Evolutionary conservation across 306 rosid species (phyloP), one percentile per base, ranked within the genome.

Genomic region (Lithocarpus polystachyus): DNA sequence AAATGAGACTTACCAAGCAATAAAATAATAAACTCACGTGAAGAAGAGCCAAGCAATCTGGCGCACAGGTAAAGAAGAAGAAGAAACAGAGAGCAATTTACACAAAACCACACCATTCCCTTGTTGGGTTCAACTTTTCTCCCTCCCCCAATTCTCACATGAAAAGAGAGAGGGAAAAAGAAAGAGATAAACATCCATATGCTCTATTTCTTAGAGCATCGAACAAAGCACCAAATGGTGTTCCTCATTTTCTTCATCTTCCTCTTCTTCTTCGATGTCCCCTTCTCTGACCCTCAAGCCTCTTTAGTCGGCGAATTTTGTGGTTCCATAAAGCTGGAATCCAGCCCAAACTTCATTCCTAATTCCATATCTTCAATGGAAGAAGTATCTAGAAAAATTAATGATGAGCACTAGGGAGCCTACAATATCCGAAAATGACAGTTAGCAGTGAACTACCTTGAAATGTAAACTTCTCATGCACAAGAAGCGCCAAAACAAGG

Each of bases 391-490:
- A 24, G 33, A 11, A 53, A 76, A 29, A 71, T 92, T 9, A 56
- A 77, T 17, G 76, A 61, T 0, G 48, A 18, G 0, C 76, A 78
- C 0, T 88, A 87, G 84, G 91, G 80, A 31, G 75, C 81, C 5
- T n/a, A 33, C 43, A 67, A 22, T 9, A 37, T 20, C 56, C 0
- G 9, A 61, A 75, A 23, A 45, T 6, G 45, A 24, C 51, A 4
- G 60, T 22, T 54, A 53, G 33, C 65, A 74, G 40, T 53, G 23
- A 60, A 59, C 43, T 22, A 89, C 99, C 98, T 80, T 28, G 89
- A 74, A 92, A 26, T 0, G 90, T 85, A 85, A 92, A 88, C 87
- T 91, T 92, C 85, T 95, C 97, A 52, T 95, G 55, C 82, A 88
- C 52, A n/a, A 95, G 14, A 28, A 92, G 90, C 1, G 98, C 96